A percentile compares a stretch with the other conserved stretches of the same genome.
Conservation (phyloP, 176 grass and related monocot species). For the Hordeum vulgare region MorexV3_pseudomolecules_assembly NC_058520.1:320812394-320812893, state of each 20-base stretch:
- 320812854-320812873: conserved; percentile 61
- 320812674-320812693: conserved; percentile 71
- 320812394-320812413: conserved; percentile 24
- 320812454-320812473: conserved; percentile 4
- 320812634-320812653: conserved; percentile 72
- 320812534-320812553: conserved; percentile 81
- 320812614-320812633: conserved; percentile 84
- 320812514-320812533: not conserved
- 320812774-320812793: conserved; percentile 1
- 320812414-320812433: conserved; percentile 20
- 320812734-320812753: not conserved
- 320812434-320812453: conserved; percentile 7
- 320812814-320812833: conserved; percentile 2
- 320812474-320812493: conserved; percentile 4
- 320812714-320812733: conserved; percentile 60
- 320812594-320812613: conserved; percentile 80
- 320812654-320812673: conserved; percentile 86
- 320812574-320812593: conserved; percentile 51
- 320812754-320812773: not conserved
- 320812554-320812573: not conserved
- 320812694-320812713: conserved; percentile 83
- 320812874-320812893: conserved; percentile 85
- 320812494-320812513: not conserved
- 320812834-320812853: conserved; percentile 3
- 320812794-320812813: not conserved